Percentiles rank a stretch among this genome's conserved stretches.
Conservation (phyloP, 257 asterid genomes). For the Nyctanthes arbortristis region DNA sequence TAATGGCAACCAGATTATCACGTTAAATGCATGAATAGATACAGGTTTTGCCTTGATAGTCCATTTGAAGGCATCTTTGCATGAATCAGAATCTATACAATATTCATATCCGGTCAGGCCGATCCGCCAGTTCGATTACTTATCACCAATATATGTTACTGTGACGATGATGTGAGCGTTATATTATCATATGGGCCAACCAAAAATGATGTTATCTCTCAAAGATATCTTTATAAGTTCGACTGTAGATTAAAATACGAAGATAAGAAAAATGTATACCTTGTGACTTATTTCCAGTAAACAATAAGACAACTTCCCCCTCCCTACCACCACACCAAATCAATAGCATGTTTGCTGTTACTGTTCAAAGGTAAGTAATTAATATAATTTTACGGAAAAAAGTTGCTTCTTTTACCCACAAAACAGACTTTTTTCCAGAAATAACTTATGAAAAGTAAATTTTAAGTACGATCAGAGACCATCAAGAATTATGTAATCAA, state of each 20-base stretch:
- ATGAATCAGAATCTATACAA: too few relatives aligned
- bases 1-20: neutral
- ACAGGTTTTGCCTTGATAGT: neutral
- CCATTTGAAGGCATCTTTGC: neutral
- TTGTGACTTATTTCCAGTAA: neutral
- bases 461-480: too few relatives aligned
- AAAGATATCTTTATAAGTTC: too few relatives aligned
- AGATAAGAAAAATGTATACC: neutral
- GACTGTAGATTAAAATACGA: neutral
- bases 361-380: too few relatives aligned
- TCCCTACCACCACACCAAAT: neutral
- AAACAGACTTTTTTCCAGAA: neutral
- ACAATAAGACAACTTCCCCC: neutral
- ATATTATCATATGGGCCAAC: too few relatives aligned
- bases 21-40: neutral
- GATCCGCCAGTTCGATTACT: too few relatives aligned
- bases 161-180: too few relatives aligned
- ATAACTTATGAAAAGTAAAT: neutral
- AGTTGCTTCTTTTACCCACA: neutral
- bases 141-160: too few relatives aligned
- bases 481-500: too few relatives aligned
- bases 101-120: too few relatives aligned
- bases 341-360: neutral
- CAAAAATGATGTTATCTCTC: too few relatives aligned
- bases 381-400: too few relatives aligned